phyloP scores from a whole-genome alignment of 768 basidiomycete genomes.

The Boletus tomentosulus region DNA sequence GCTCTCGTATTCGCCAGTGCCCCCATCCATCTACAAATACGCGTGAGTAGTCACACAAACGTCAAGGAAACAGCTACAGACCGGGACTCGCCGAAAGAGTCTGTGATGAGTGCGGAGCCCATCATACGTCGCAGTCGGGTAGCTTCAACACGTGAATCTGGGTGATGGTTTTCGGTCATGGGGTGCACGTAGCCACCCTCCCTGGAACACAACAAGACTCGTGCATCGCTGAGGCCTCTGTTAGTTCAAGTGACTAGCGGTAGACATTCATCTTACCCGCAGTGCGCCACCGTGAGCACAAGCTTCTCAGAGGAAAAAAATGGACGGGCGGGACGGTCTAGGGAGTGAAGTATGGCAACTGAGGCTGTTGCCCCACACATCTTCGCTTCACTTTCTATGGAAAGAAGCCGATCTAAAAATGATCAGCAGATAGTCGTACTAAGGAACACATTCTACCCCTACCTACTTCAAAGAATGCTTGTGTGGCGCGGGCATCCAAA shows the following conservation, averaged over 20 bases:
- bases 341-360: slow-evolving; percentile 83
- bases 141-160: slow-evolving; percentile 86
- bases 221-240: slow-evolving; percentile 64
- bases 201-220: slow-evolving; percentile 77
- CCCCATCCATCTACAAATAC: slow-evolving; percentile 81
- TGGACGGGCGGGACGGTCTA: slow-evolving; percentile 74
- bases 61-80: slow-evolving; percentile 30
- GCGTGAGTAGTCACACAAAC: background rate
- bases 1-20: slow-evolving; percentile 88
- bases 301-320: slow-evolving; percentile 79
- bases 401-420: slow-evolving; percentile 62
- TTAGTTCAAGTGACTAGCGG: slow-evolving; percentile 6
- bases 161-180: slow-evolving; percentile 94
- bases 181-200: slow-evolving; percentile 69
- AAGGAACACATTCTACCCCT: slow-evolving; percentile 1
- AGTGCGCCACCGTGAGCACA: slow-evolving; percentile 86
- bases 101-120: slow-evolving; percentile 84
- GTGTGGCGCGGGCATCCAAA: slow-evolving; percentile 79
- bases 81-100: slow-evolving; percentile 92
- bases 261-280: slow-evolving; percentile 55
- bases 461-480: slow-evolving; percentile 82
- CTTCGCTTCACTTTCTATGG: slow-evolving; percentile 63
- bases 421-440: slow-evolving; percentile 3
- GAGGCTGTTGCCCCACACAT: slow-evolving; percentile 89
- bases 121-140: slow-evolving; percentile 84